phyloP scores from a whole-genome alignment of 2,329 filamentous ascomycete genomes.

The Bisporella sp. region DNA sequence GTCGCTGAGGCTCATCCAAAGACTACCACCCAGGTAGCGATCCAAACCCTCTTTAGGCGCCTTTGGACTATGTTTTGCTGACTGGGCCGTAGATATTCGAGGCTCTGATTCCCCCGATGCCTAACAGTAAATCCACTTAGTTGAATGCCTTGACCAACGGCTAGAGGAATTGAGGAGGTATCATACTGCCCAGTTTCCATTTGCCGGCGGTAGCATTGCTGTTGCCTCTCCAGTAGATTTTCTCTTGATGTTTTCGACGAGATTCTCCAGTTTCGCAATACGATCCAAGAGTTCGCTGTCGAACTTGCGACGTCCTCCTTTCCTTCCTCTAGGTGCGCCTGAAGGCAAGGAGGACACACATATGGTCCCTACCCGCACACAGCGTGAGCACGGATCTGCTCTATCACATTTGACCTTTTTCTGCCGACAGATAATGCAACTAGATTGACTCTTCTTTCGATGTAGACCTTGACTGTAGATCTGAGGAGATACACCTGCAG shows the following conservation, averaged over 20 bases:
- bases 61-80: too few species aligned
- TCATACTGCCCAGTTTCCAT: not conserved
- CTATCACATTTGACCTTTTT: slow-evolving; percentile 9
- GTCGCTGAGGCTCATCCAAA: too few species aligned
- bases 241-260: slow-evolving; percentile 6
- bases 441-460: too few species aligned
- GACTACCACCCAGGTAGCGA: too few species aligned
- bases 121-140: not conserved
- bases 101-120: too few species aligned
- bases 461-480: too few species aligned
- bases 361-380: slow-evolving; percentile 3
- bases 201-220: not conserved
- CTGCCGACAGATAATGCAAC: slow-evolving; percentile 7
- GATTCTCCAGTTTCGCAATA: slow-evolving; percentile 7
- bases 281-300: slow-evolving; percentile 5
- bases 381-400: slow-evolving; percentile 5
- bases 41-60: too few species aligned
- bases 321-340: not conserved
- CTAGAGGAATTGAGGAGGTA: not conserved
- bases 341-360: slow-evolving; percentile 7
- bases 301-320: slow-evolving; percentile 1
- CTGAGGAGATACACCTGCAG: too few species aligned
- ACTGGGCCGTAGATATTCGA: too few species aligned
- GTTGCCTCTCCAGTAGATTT: not conserved
- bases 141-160: not conserved